A percentile compares a stretch with the other conserved stretches of the same genome.
Conservation (phyloP, 1,139 yeast species). For the Blastobotrys proliferans region DNA sequence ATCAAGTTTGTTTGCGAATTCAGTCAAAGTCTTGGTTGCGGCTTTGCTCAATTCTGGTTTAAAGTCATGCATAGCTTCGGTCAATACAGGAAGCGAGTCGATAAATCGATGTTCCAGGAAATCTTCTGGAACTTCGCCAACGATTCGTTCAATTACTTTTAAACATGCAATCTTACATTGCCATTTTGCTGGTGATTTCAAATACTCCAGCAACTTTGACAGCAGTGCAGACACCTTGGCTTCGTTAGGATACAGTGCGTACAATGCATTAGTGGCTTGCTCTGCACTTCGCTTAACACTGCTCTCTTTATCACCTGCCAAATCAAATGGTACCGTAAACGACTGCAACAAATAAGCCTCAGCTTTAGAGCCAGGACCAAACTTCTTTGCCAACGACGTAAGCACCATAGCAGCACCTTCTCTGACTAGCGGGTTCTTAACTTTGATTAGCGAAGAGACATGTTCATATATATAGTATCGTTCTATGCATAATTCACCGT, state of each 20-base stretch:
- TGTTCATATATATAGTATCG: slow-evolving; percentile 67
- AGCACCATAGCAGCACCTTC: slow-evolving; percentile 70
- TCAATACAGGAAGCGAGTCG: slow-evolving; percentile 74
- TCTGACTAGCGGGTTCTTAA: slow-evolving; percentile 70
- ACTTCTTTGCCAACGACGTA: slow-evolving; percentile 61
- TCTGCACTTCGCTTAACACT: slow-evolving; percentile 76
- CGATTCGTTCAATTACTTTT: slow-evolving; percentile 63
- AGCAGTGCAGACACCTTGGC: slow-evolving; percentile 70
- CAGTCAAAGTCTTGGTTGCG: slow-evolving; percentile 66
- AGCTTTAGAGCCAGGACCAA: slow-evolving; percentile 56
- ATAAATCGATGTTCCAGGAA: slow-evolving; percentile 77
- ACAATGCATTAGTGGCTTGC: slow-evolving; percentile 53
- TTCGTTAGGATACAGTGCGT: slow-evolving; percentile 70
- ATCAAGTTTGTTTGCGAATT: slow-evolving; percentile 77
- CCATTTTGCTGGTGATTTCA: slow-evolving; percentile 88
- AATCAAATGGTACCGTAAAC: slow-evolving; percentile 56
- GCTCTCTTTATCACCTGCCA: slow-evolving; percentile 79
- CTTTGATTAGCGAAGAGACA: slow-evolving; percentile 59
- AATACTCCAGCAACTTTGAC: slow-evolving; percentile 56
- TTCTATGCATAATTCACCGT: slow-evolving; percentile 49
- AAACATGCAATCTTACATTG: slow-evolving; percentile 82
- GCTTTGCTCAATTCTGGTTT: slow-evolving; percentile 92
- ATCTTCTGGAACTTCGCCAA: slow-evolving; percentile 81
- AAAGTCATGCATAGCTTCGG: slow-evolving; percentile 89
- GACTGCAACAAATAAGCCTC: slow-evolving; percentile 67